These are phyloP conservation scores for Trichoderma breve DNA, from an alignment of 2,329 filamentous ascomycete species.

Conservation along the genomic window DNA sequence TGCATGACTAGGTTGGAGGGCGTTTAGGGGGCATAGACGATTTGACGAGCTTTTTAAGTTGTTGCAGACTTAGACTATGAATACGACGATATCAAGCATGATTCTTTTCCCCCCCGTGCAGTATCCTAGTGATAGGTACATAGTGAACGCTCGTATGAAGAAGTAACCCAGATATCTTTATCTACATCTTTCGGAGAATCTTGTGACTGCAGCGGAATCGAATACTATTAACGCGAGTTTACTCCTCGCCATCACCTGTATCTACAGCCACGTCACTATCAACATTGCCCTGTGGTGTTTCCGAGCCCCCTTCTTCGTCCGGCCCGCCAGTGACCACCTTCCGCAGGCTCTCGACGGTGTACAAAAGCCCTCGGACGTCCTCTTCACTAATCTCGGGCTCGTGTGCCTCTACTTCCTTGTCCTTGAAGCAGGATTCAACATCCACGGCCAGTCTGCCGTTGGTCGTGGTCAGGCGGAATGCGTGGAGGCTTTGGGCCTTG, in stretches of 20 bases:
- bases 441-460: constrained; percentile 34
- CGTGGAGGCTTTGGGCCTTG: constrained; percentile 32
- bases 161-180: background rate
- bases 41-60: constrained; percentile 36
- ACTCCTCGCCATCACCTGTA: constrained; percentile 7
- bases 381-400: constrained; percentile 37
- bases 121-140: background rate
- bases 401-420: constrained; percentile 27
- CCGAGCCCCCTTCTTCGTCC: constrained; percentile 25
- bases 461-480: constrained; percentile 33
- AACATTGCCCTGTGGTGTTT: constrained; percentile 6
- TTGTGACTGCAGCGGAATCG: background rate
- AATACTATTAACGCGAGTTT: background rate
- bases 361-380: constrained; percentile 44
- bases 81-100: constrained; percentile 20
- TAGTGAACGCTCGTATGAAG: background rate
- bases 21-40: constrained; percentile 42
- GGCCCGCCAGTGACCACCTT: constrained; percentile 38
- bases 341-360: constrained; percentile 47
- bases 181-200: background rate
- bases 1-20: constrained; percentile 36
- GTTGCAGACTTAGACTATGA: constrained; percentile 27
- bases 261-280: constrained; percentile 16
- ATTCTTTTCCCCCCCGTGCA: background rate
- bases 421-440: constrained; percentile 28